Base-by-base conservation (phyloP, 768 basidiomycete genomes). In the Lactarius sanguifluus region DNA sequence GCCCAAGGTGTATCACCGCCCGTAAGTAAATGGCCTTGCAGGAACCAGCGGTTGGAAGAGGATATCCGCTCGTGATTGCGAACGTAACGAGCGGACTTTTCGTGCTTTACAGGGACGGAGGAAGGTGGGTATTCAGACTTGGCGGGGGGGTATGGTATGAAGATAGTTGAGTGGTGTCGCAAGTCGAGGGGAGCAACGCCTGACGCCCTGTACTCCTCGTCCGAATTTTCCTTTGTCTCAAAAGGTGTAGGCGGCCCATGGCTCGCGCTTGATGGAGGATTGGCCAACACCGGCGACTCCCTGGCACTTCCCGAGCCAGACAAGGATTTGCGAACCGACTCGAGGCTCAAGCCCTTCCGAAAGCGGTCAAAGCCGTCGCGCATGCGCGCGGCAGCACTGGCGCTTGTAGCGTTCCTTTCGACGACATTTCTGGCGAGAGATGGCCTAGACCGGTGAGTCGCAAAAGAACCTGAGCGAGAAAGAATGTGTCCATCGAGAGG, bases 1-100 rank as follows among this genome's bases (percentile, higher is more conserved):
- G 96, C 93, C 80, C 86, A 87, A 0, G 90, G 89, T 23, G 86
- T 84, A 77, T 98, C 96, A 1, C 93, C 93, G 8, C 95, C 94
- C 0, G 90, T 92, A 70, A 98, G 76, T 12, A 94, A 66, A 64
- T 80, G 84, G 0, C 96, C 95, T 1, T 80, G 69, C 62, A 90
- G 79, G 73, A 90, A 89, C 77, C 94, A 96, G 50, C 79, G 79
- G 77, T 94, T 95, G 64, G 85, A 80, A 3, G 91, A 91, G 1
- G 87, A 85, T 73, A 92, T 86, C 23, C 81, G 75, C 69, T 87
- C 78, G 75, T 89, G 88, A 61, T 86, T 85, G 40, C 84, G 83
- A 60, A 84, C 70, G 28, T 74, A 75, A 57, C 80, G 79, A 8
- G 79, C 77, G 0, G 81, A 82, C 55, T 75, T 74, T 32, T 64